phyloP scores from a whole-genome alignment of 192 early-diverging fungal species.

The Umbelopsis ramanniana region DNA sequence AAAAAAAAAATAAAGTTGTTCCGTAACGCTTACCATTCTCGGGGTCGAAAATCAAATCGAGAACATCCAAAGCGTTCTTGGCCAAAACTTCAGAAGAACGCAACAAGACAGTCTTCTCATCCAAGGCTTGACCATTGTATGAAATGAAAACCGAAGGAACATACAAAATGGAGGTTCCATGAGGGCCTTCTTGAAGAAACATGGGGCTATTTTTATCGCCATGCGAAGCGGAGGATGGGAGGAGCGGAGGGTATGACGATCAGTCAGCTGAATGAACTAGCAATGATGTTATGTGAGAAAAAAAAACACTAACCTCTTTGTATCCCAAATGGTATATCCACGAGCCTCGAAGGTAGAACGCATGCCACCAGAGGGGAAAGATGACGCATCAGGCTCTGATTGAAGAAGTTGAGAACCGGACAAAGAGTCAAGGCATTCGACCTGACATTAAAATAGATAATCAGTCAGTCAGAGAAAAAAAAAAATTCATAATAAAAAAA shows the following conservation, averaged over 20 bases:
- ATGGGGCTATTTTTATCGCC: slow-evolving; percentile 73
- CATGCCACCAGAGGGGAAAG: slow-evolving; percentile 98
- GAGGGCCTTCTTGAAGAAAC: slow-evolving; percentile 92
- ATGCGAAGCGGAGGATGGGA: not conserved
- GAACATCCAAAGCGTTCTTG: slow-evolving; percentile 76
- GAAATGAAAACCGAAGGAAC: slow-evolving; percentile 98
- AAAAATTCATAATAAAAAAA: slow-evolving; percentile 5
- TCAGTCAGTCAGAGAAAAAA: slow-evolving; percentile 13
- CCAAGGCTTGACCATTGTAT: slow-evolving; percentile 98
- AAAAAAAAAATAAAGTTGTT: too few species aligned
- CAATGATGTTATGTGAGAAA: slow-evolving; percentile 27
- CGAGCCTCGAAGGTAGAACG: slow-evolving; percentile 97
- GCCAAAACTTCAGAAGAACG: slow-evolving; percentile 89
- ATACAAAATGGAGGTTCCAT: slow-evolving; percentile 91
- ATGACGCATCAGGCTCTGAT: slow-evolving; percentile 98
- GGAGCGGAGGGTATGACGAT: not conserved
- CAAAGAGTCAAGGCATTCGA: slow-evolving; percentile 88
- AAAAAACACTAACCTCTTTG: slow-evolving; percentile 55
- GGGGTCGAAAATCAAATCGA: slow-evolving; percentile 69
- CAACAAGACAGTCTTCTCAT: slow-evolving; percentile 97
- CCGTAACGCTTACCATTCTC: slow-evolving; percentile 26
- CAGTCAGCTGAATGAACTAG: slow-evolving; percentile 26
- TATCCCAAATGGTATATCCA: slow-evolving; percentile 99
- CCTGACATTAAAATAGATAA: slow-evolving; percentile 33
- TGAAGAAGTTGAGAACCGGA: slow-evolving; percentile 97